Base-by-base conservation (phyloP, 768 basidiomycete species). In the Goffeauzyma gilvescens region DNA sequence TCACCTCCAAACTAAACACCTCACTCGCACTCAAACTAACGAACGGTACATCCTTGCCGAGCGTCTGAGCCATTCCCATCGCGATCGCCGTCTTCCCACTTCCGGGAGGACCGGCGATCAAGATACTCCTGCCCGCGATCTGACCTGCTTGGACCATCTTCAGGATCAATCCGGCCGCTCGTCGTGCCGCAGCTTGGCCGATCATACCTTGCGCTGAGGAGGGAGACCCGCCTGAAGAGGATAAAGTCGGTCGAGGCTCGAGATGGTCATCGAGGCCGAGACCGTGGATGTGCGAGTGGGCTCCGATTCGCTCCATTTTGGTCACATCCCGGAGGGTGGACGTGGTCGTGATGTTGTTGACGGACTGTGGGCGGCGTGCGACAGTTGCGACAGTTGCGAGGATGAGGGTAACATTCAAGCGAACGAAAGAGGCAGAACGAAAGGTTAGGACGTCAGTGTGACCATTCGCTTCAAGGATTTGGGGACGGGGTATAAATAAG, bases 61-160 rank as follows among this genome's bases (percentile, higher is more conserved):
- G 69, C 2, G 79, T 84, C 63, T 95, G 89, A 5, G 93, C 85
- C 89, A 96, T 93, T 41, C 83, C 90, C 65, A 96, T 73, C 5
- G 90, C 93, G 57, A 98, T 93, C 24, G 93, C 93, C 0, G 93
- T 96, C 67, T 98, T 98, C 20, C 93, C 93, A 1, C 87, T 86
- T 24, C 84, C 85, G 5, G 93, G 89, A 5, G 93, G 93, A 0
- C 93, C 93, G 14, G 93, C 93, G 65, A 98, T 93, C 42, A 98
- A 69, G 66, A 98, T 89, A 5, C 89, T 85, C 32, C 90, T 74
- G 21, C 93, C 93, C 0, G 93, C 87, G 55, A 96, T 95, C 45
- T 79, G 72, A 14, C 86, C 86, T 55, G 93, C 85, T 63, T 93
- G 83, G 5, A 96, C 87, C 89, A 98, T 90, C 67, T 81, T 89